These are phyloP conservation scores for Syzygium malaccense DNA, from an alignment of 441 rosid species.

Conservation along the genomic window DNA sequence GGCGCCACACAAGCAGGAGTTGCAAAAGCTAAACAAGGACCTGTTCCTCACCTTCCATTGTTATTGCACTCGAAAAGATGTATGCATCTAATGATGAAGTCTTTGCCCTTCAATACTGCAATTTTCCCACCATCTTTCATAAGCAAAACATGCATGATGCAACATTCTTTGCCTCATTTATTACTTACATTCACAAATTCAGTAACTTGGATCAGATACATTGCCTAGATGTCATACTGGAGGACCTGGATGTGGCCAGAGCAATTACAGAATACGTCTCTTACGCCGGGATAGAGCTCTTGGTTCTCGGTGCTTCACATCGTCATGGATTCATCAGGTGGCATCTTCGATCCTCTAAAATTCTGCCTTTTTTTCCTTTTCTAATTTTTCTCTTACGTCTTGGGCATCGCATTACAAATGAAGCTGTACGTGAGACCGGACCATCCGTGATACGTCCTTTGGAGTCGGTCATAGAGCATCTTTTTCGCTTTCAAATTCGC, in stretches of 20 bases:
- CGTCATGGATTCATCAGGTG: slow-evolving; percentile 75
- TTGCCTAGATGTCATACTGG: slow-evolving; percentile 61
- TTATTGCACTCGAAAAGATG: slow-evolving; percentile 90
- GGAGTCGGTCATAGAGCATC: neutral
- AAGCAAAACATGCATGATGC: neutral
- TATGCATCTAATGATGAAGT: slow-evolving; percentile 5
- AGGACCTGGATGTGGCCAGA: slow-evolving; percentile 55
- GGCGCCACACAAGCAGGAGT: slow-evolving; percentile 16
- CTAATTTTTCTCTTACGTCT: neutral
- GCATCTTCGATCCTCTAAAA: neutral
- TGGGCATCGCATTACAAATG: neutral
- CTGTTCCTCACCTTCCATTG: slow-evolving; percentile 79
- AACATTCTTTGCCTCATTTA: neutral
- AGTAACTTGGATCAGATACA: slow-evolving; percentile 34
- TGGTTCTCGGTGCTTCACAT: slow-evolving; percentile 76
- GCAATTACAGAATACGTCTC: slow-evolving; percentile 67
- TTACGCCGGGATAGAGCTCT: slow-evolving; percentile 56
- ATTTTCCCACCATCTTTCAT: neutral
- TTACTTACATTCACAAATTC: neutral
- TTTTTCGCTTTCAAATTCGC: neutral
- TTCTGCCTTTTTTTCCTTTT: neutral
- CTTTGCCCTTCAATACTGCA: neutral
- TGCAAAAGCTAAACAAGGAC: slow-evolving; percentile 41
- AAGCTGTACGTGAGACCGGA: neutral
- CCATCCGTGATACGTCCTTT: neutral